Conservation (phyloP, 2,329 filamentous ascomycete genomes). For the Aspergillus sp. region DNA sequence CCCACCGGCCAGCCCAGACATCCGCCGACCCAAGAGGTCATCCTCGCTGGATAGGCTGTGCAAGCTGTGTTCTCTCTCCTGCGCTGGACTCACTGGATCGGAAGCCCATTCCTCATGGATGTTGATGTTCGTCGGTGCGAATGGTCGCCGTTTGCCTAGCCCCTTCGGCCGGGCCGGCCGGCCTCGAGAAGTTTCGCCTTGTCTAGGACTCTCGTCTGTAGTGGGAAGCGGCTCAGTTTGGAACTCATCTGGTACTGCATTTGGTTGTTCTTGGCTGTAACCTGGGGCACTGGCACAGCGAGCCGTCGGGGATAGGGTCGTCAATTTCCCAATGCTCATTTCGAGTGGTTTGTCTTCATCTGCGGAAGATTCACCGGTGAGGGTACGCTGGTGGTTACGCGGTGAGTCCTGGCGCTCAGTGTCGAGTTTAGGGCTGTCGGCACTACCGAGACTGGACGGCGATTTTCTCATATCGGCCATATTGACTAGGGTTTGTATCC, state of each 20-base stretch:
- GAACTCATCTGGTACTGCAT: not conserved
- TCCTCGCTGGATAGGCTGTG: constrained; percentile 57
- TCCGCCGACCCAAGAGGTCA: constrained; percentile 56
- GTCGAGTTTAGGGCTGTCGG: constrained; percentile 8
- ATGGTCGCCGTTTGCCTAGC: constrained; percentile 11
- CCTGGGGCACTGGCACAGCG: constrained; percentile 1
- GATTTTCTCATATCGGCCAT: constrained; percentile 22
- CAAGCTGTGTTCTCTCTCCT: constrained; percentile 45
- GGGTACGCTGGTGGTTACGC: constrained; percentile 49
- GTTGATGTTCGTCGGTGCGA: constrained; percentile 21
- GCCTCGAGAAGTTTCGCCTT: constrained; percentile 7
- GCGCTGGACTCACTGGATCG: constrained; percentile 22
- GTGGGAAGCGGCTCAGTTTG: not conserved
- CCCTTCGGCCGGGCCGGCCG: constrained; percentile 9
- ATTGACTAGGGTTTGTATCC: constrained; percentile 76
- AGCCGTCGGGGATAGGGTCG: constrained; percentile 16
- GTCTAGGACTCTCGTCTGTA: not conserved
- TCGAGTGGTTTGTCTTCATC: constrained; percentile 82
- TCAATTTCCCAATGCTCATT: constrained; percentile 62
- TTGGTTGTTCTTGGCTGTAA: not conserved
- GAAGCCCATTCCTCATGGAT: constrained; percentile 19
- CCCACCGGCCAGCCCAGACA: constrained; percentile 55
- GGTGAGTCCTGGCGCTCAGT: constrained; percentile 6
- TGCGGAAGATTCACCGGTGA: constrained; percentile 62
- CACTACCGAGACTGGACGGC: constrained; percentile 17